Base-by-base conservation (phyloP, 2,329 filamentous ascomycete genomes). In the Trichoderma atrobrunneum region DNA sequence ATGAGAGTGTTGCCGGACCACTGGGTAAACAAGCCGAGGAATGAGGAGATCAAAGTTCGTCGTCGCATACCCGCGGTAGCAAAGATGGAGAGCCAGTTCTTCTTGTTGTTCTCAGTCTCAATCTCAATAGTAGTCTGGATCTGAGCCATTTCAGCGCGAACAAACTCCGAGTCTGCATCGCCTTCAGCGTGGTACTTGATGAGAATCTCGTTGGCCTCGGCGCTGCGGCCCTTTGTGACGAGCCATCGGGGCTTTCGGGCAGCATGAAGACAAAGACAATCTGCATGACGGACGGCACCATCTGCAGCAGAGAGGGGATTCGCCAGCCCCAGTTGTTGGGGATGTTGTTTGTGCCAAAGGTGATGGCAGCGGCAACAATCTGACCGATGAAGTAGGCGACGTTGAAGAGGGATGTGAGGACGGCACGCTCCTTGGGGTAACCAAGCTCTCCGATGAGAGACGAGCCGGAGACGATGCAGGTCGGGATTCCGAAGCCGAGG, bases 171-270 rank as follows among this genome's bases (percentile, higher is more conserved):
- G n/a, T 72, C 39, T 0, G n/a, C 24, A 18, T 72, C 65, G 11
- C 70, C 70, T 11, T 72, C 34, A 8, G 70, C 63, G 16, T 72
- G 70, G 7, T 70, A 66, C 26, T 59, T 57, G n/a, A 66, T 36
- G 6, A 72, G 70, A 24, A 66, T 72, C 1, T 57, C 51, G 24
- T 70, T 68, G 28, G 43, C 70, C n/a, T 72, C 70, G 8, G 39
- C 51, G 16, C n/a, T 26, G 2, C 70, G 70, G 28, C 66, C 70
- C n/a, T 72, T 68, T 14, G 68, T 66, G 8, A 51, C 21, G 12
- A 72, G 70, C 70, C 70, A 72, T 24, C 70, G 48, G 70, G 70
- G 57, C 48, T 61, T 26, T 72, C 70, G 10, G 70, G 70, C n/a
- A 72, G 36, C 10, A 72, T 43, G 56, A 72, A 69, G 54, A 72